Evolutionary conservation across 1,284 basidiomycete species (phyloP).

Genomic region (Ceratobasidium sp.): DNA sequence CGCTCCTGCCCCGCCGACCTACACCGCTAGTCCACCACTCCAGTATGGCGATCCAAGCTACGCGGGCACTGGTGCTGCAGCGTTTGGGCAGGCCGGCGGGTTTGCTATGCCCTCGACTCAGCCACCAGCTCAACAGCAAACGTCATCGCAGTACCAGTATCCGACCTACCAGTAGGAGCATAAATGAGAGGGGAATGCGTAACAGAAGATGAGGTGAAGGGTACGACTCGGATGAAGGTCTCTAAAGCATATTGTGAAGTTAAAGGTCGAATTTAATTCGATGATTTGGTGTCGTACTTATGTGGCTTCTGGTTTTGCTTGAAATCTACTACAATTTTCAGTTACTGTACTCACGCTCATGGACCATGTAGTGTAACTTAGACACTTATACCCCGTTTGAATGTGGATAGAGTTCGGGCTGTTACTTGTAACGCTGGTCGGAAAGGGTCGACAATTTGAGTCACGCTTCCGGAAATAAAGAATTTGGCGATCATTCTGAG

Average conservation of each 20-base stretch:
- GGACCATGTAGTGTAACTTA: constrained; percentile 14
- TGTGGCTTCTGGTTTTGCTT: constrained; percentile 15
- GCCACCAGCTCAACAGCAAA: neutral
- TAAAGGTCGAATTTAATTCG: neutral
- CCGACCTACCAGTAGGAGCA: constrained; percentile 31
- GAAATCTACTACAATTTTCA: constrained; percentile 24
- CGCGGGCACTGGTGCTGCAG: constrained; percentile 7
- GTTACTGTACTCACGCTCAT: constrained; percentile 21
- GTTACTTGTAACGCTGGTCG: no score
- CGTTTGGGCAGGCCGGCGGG: constrained; percentile 24
- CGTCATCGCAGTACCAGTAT: constrained; percentile 20
- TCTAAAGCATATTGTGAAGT: neutral
- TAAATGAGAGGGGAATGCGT: neutral
- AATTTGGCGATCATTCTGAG: constrained; percentile 19
- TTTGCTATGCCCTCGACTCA: constrained; percentile 6
- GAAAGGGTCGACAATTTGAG: constrained; percentile 34
- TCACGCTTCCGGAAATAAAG: constrained; percentile 34
- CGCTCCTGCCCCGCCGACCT: constrained; percentile 13
- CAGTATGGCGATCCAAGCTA: constrained; percentile 3
- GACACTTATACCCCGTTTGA: constrained; percentile 25
- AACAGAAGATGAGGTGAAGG: neutral
- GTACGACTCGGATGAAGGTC: no score
- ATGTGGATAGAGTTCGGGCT: no score
- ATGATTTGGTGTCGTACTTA: constrained; percentile 12
- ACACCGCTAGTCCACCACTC: constrained; percentile 9